Percentiles rank a stretch among this genome's conserved stretches.
Evolutionary conservation across 345 rosid genomes (phyloP).

Genomic region (Carallia pectinifolia): DNA sequence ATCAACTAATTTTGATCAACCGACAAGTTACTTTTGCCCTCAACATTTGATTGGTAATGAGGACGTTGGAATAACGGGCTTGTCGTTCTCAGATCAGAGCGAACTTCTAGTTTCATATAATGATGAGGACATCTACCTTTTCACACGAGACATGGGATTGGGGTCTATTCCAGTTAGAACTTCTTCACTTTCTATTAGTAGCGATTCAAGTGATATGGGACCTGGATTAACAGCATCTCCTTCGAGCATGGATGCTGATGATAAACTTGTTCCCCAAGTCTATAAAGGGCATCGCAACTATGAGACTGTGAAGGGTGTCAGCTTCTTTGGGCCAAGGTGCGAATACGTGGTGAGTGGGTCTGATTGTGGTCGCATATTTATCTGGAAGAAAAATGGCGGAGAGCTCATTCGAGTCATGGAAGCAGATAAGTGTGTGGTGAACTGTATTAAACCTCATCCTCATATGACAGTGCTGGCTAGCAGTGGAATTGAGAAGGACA

Average conservation of each 20-base stretch:
- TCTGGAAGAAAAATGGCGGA: constrained; percentile 84
- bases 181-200: constrained; percentile 28
- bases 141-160: constrained; percentile 70
- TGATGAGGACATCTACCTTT: constrained; percentile 75
- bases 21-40: constrained; percentile 70
- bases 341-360: constrained; percentile 97
- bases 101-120: constrained; percentile 86
- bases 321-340: constrained; percentile 76
- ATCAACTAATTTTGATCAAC: constrained; percentile 50
- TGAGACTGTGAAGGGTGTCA: constrained; percentile 83
- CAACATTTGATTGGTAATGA: constrained; percentile 58
- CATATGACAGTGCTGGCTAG: constrained; percentile 66
- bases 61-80: constrained; percentile 74
- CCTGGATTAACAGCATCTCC: constrained; percentile 24
- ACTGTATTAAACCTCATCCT: constrained; percentile 87
- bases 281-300: constrained; percentile 74
- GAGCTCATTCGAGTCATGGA: constrained; percentile 75
- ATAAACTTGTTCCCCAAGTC: constrained; percentile 43
- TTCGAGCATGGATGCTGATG: constrained; percentile 22
- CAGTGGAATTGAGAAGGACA: constrained; percentile 78
- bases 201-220: constrained; percentile 34
- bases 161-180: constrained; percentile 49
- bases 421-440: constrained; percentile 75
- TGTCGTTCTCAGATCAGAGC: constrained; percentile 83
- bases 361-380: constrained; percentile 90